Base-by-base conservation (phyloP, 495 filamentous ascomycete genomes). In the Aspergillus nidulans region DNA sequence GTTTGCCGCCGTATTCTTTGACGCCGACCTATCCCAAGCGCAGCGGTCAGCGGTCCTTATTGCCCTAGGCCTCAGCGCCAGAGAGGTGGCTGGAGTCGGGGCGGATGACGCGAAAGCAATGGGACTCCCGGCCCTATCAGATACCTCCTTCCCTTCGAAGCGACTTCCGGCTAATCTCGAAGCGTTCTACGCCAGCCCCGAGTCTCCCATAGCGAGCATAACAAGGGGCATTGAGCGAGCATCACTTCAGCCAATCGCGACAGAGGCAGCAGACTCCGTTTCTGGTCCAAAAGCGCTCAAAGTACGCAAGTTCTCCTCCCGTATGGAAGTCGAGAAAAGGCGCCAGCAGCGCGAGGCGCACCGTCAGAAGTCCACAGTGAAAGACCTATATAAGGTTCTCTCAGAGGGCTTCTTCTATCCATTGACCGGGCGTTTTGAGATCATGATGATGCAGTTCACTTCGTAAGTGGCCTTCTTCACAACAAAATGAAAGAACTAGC, bases 1-100 rank as follows among this genome's bases (percentile, higher is more conserved):
- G 86, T 89, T 96, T 53, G 81, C 87, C 1, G 85, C 83, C 51
- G 85, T 87, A 0, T 95, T 92, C 71, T 97, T 95, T 64, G 86
- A 88, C 36, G 95, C 91, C 9, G 95, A 97, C 59, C 89, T 92
- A 61, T 95, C 91, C 0, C 75, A 97, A 43, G 79, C 82, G 0
- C 92, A 97, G 62, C 80, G 94, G 30, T 86, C 86, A 10, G 83
- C 87, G 0, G 77, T 97, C 34, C 85, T 97, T 34, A 87, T 86
- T 47, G 84, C 87, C 5, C 72, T 97, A 16, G 92, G 92, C 13
- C 72, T 99, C 0, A 81, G 85, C 43, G 90, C 89, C n/a, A 81
- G 94, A 40, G 94, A 97, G 68, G 69, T 99, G 1, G 91, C 89
- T 0, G 92, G 94, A 6, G 85, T 87, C 51, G 85, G 85, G 24